phyloP scores from a whole-genome alignment of 768 basidiomycete genomes.

The Pisolithus orientalis region DNA sequence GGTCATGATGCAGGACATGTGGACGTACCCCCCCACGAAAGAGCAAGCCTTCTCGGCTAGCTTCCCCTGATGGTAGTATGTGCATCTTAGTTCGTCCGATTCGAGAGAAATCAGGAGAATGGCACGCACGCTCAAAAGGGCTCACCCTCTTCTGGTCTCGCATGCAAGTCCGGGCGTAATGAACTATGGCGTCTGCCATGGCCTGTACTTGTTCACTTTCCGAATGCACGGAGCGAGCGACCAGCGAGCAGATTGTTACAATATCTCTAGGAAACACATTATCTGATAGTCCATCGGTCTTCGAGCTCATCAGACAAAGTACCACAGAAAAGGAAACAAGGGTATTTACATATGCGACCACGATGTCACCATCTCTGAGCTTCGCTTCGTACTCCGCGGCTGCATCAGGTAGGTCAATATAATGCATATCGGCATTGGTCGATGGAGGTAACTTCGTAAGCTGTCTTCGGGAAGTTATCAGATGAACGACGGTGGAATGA shows the following conservation, averaged over 20 bases:
- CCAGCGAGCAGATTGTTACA: slow-evolving; percentile 60
- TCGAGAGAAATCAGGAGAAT: not conserved
- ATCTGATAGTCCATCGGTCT: slow-evolving; percentile 54
- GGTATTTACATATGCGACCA: slow-evolving; percentile 41
- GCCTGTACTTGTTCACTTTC: slow-evolving; percentile 60
- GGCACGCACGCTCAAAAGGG: slow-evolving; percentile 64
- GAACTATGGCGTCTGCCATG: slow-evolving; percentile 68
- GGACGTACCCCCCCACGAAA: slow-evolving; percentile 69
- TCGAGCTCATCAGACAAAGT: slow-evolving; percentile 5
- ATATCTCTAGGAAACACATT: slow-evolving; percentile 66
- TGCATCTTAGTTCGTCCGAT: slow-evolving; percentile 1
- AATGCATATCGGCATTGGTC: slow-evolving; percentile 5
- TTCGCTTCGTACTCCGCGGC: slow-evolving; percentile 42
- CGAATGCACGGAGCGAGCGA: slow-evolving; percentile 46
- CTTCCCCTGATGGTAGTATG: slow-evolving; percentile 40
- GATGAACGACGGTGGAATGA: not conserved
- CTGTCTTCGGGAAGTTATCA: slow-evolving; percentile 17
- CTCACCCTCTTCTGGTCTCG: slow-evolving; percentile 53
- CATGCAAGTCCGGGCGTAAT: slow-evolving; percentile 70
- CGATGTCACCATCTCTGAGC: slow-evolving; percentile 47
- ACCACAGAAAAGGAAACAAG: not conserved
- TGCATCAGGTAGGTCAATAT: slow-evolving; percentile 34
- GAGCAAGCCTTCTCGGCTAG: slow-evolving; percentile 56
- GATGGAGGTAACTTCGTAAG: slow-evolving; percentile 30
- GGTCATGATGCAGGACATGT: slow-evolving; percentile 5